Evolutionary conservation across 2,329 filamentous ascomycete genomes (phyloP), one percentile per base, ranked within the genome.

Genomic region (Trichophyton mentagrophytes): DNA sequence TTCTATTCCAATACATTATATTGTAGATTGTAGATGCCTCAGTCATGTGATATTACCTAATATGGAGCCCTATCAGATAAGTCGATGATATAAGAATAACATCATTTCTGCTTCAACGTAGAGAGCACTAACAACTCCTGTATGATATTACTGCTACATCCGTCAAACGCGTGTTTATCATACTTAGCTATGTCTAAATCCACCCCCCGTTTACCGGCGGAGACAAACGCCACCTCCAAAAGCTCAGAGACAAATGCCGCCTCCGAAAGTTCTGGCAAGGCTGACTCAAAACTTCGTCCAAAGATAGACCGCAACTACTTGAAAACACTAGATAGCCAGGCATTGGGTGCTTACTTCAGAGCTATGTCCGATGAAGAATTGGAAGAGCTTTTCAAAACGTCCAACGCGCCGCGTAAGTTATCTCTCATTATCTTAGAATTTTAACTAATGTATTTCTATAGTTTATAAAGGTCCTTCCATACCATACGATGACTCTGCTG

Each of bases 91-190:
- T 7, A 30, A 7, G 27, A 30, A 30, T 30, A 7, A 30, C 27
- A 7, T 30, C 27, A 30, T 27, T 6, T 33, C 49, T 53, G 49
- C 49, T 33, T 53, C 22, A 53, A 53, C 27, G 25, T 53, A 30
- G 49, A 53, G 49, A 53, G 49, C 49, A 53, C 49, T 27, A 53
- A 27, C 49, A 53, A 53, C 49, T 51, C 47, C 47, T 51, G n/a
- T 51, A 30, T 2, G 27, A 30, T 30, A 30, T 51, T 22, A 51
- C 47, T 30, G 47, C 20, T 51, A 51, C 22, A 51, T 6, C 47
- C 47, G 6, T 51, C 47, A 51, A 51, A 22, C 27, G 47, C 47
- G 47, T 11, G 47, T 51, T 51, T 51, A 51, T 51, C 47, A 51
- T 51, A 51, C 47, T 30, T 51, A 22, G 47, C 47, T 13, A 51